Conservation (phyloP, 352 stramenopile species). For the Peronospora destructor region DNA sequence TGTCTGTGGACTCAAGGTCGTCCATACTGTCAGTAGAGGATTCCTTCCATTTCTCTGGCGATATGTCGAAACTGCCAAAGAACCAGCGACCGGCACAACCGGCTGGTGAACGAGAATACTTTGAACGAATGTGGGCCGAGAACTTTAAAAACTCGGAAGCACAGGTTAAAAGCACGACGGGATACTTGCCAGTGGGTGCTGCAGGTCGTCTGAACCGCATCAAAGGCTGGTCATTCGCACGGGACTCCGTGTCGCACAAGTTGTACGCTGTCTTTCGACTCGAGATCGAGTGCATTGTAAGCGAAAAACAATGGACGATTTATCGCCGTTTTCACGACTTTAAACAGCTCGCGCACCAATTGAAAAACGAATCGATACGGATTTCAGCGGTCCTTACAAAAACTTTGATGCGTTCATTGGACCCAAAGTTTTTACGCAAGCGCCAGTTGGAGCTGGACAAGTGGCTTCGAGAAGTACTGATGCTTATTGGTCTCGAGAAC, state of each 20-base stretch:
- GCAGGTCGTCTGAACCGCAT: constrained; percentile 71
- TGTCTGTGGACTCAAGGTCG: constrained; percentile 54
- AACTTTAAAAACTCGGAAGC: constrained; percentile 82
- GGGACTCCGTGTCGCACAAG: constrained; percentile 54
- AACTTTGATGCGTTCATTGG: constrained; percentile 77
- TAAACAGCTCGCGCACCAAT: constrained; percentile 72
- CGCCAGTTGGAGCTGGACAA: constrained; percentile 75
- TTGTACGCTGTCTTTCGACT: constrained; percentile 78
- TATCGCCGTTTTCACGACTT: constrained; percentile 84
- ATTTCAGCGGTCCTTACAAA: constrained; percentile 68
- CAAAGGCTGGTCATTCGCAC: constrained; percentile 72
- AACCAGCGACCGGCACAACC: constrained; percentile 66
- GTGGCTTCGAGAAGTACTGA: constrained; percentile 78
- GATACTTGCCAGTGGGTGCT: constrained; percentile 59
- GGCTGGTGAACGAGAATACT: constrained; percentile 72
- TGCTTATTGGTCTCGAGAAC: constrained; percentile 74
- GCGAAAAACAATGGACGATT: constrained; percentile 83
- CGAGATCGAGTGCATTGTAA: constrained; percentile 81
- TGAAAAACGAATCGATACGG: constrained; percentile 75
- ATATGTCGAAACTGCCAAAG: constrained; percentile 47
- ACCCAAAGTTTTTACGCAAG: constrained; percentile 77
- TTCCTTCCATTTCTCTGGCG: constrained; percentile 37
- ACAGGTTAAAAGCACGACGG: constrained; percentile 53
- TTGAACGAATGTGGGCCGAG: constrained; percentile 69
- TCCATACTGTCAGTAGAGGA: constrained; percentile 62